A percentile compares a stretch with the other conserved stretches of the same genome.
These are phyloP conservation scores for Cutaneotrichosporon cyanovorans DNA, from an alignment of 1,284 basidiomycete genomes.

Conservation along the genomic window DNA sequence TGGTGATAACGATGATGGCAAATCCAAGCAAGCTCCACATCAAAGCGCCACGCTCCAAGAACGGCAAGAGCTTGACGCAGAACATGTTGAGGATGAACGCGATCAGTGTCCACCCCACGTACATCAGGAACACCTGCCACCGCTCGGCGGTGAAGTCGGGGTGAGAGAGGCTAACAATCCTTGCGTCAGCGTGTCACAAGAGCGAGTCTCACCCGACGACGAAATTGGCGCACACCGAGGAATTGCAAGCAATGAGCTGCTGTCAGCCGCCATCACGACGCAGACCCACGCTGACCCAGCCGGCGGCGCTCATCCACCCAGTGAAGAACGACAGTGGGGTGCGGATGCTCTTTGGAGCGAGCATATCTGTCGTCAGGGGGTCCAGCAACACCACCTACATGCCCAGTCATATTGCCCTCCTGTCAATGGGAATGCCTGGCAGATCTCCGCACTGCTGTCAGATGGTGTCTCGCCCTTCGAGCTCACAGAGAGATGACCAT, in stretches of 20 bases:
- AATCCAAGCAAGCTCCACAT: constrained; percentile 39
- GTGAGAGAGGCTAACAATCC: constrained; percentile 35
- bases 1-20: constrained; percentile 40
- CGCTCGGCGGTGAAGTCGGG: constrained; percentile 22
- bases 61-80: constrained; percentile 25
- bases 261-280: constrained; percentile 20
- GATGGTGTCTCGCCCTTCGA: not conserved
- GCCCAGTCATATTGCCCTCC: constrained; percentile 44
- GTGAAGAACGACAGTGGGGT: constrained; percentile 23
- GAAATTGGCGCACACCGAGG: too few species aligned
- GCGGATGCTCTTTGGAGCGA: constrained; percentile 22
- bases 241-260: constrained; percentile 4
- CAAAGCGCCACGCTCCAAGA: constrained; percentile 31
- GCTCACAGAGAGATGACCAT: constrained; percentile 26
- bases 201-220: constrained; percentile 20
- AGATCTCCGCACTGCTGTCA: constrained; percentile 10
- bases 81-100: constrained; percentile 32
- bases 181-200: constrained; percentile 7
- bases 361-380: constrained; percentile 6
- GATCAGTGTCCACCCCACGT: constrained; percentile 20
- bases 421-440: constrained; percentile 14
- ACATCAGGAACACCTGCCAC: constrained; percentile 26
- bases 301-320: not conserved
- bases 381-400: not conserved
- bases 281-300: constrained; percentile 23